Conservation (phyloP, 78 protist species). For the Anaeramoeba flamelloides region DNA sequence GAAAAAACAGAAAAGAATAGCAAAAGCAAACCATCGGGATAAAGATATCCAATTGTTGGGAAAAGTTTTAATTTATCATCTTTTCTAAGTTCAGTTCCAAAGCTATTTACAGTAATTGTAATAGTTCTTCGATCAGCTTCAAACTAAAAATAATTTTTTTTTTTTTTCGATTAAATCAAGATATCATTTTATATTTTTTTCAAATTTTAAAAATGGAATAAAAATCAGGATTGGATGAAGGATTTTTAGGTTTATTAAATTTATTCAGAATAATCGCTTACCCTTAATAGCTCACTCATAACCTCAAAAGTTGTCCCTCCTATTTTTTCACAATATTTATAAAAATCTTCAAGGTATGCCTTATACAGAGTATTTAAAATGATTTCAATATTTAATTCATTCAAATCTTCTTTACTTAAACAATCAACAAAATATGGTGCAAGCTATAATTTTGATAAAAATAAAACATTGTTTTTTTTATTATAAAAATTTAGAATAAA, state of each 20-base stretch:
- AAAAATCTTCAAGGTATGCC: conserved; percentile 89
- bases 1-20: no score
- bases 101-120: conserved; percentile 8
- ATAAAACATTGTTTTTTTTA: no score
- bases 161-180: no score
- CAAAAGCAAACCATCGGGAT: no score
- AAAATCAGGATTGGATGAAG: no score
- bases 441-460: not conserved
- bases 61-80: not conserved
- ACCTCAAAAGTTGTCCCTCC: conserved; percentile 65
- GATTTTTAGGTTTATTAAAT: not conserved
- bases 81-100: not conserved
- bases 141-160: no score
- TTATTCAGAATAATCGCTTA: no score
- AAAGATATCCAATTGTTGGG: conserved; percentile 14
- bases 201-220: no score
- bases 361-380: conserved; percentile 51
- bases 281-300: conserved; percentile 56
- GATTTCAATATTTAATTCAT: not conserved
- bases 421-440: not conserved
- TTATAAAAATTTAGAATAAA: no score
- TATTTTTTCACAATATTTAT: conserved; percentile 42
- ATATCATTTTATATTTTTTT: no score
- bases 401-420: not conserved
- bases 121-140: conserved; percentile 20